Conservation (phyloP, 2,329 filamentous ascomycete species). For the Paracoccidioides lutzii region DNA sequence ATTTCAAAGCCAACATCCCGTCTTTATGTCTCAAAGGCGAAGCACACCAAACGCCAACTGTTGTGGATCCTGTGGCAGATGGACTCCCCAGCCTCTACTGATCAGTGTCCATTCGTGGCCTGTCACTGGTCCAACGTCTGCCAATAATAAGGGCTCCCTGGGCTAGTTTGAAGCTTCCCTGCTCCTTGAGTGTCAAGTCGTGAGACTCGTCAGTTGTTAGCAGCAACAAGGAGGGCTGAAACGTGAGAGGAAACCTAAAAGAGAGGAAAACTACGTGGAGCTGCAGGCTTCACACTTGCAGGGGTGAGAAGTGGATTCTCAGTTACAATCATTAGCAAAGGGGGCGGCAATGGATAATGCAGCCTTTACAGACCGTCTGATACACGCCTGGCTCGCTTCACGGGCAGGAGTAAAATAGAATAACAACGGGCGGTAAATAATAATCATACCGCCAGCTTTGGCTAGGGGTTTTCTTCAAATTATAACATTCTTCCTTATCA, state of each 20-base stretch:
- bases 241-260: neutral
- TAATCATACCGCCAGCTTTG: neutral
- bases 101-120: neutral
- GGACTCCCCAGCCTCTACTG: neutral
- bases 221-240: neutral
- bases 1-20: neutral
- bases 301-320: neutral
- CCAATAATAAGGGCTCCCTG: neutral
- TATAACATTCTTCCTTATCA: neutral
- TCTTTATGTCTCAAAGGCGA: neutral
- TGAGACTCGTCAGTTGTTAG: neutral
- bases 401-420: neutral
- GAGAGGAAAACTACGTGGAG: neutral
- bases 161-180: neutral
- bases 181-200: neutral
- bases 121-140: neutral
- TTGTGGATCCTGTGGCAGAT: neutral
- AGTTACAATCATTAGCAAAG: too few relatives aligned
- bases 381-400: neutral
- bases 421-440: neutral
- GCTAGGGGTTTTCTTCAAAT: neutral
- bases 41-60: neutral
- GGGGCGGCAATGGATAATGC: neutral
- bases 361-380: neutral
- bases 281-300: neutral